These are phyloP conservation scores for Bonia amplexicaulis DNA, from an alignment of 176 grass and related monocot genomes.

Conservation along the genomic window DNA sequence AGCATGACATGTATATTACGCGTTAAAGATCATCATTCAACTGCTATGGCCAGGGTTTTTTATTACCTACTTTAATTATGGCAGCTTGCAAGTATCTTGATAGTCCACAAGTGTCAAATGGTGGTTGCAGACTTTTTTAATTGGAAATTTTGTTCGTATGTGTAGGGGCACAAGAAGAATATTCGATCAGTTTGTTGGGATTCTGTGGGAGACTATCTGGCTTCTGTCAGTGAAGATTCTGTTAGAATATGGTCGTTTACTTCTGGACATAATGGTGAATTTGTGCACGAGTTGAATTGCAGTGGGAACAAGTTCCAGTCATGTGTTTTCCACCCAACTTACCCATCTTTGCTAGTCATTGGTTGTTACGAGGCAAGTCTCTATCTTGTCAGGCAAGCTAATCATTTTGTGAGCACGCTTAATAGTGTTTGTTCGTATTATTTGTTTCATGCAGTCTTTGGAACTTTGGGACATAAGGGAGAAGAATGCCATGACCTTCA, in stretches of 20 bases:
- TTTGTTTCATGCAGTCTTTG: conserved; percentile 63
- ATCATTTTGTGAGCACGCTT: not conserved
- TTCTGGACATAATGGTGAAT: conserved; percentile 68
- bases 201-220: conserved; percentile 68
- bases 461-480: conserved; percentile 93
- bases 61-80: not conserved
- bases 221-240: conserved; percentile 88
- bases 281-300: conserved; percentile 71
- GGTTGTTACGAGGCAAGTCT: conserved; percentile 89
- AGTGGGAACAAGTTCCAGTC: conserved; percentile 89
- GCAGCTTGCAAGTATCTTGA: conserved; percentile 11
- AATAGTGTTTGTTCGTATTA: not conserved
- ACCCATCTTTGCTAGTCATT: conserved; percentile 69
- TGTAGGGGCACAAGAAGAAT: conserved; percentile 76
- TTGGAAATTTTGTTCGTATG: conserved; percentile 12
- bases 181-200: conserved; percentile 90
- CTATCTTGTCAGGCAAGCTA: not conserved
- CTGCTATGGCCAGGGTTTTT: not conserved
- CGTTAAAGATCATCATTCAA: not conserved
- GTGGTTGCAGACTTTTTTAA: not conserved
- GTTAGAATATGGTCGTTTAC: conserved; percentile 83
- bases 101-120: not conserved
- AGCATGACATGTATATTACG: not conserved
- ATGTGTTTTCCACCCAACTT: conserved; percentile 83
- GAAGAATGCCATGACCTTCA: conserved; percentile 68